These are phyloP conservation scores for Aspergillus viridinutans DNA, from an alignment of 2,329 filamentous ascomycete genomes.

Conservation along the genomic window DNA sequence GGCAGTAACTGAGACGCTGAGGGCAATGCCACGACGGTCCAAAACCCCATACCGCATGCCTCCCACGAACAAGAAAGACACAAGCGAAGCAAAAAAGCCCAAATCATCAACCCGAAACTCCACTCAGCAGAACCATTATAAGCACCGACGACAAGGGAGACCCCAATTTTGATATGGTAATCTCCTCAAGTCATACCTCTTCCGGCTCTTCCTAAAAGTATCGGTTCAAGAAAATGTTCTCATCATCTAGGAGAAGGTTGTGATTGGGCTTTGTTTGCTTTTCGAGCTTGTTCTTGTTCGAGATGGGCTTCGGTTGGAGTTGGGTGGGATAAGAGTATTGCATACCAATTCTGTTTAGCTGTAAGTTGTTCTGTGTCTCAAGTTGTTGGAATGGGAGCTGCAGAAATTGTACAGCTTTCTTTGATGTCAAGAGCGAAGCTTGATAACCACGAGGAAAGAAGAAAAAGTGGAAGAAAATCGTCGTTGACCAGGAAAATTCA, in stretches of 20 bases:
- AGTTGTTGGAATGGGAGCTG: not conserved
- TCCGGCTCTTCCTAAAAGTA: conserved; percentile 47
- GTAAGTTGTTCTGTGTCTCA: not conserved
- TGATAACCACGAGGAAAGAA: not conserved
- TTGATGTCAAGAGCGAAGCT: not conserved
- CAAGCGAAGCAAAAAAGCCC: not conserved
- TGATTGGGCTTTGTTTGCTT: conserved; percentile 2
- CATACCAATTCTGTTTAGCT: not conserved
- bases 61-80: not conserved
- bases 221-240: conserved; percentile 40
- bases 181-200: conserved; percentile 39
- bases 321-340: not conserved
- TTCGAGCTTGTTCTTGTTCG: not conserved
- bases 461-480: not conserved
- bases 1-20: not conserved
- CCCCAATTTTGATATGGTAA: conserved; percentile 13
- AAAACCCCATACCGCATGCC: not conserved
- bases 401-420: not conserved
- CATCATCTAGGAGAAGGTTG: conserved; percentile 35
- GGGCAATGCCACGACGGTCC: not conserved
- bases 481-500: not conserved
- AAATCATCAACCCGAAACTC: conserved; percentile 12
- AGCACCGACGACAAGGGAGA: conserved; percentile 42
- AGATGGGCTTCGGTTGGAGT: not conserved
- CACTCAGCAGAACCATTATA: conserved; percentile 46